phyloP scores from a whole-genome alignment of 805 yeast genomes.

The Lipomyces spencermartinsiae region DNA sequence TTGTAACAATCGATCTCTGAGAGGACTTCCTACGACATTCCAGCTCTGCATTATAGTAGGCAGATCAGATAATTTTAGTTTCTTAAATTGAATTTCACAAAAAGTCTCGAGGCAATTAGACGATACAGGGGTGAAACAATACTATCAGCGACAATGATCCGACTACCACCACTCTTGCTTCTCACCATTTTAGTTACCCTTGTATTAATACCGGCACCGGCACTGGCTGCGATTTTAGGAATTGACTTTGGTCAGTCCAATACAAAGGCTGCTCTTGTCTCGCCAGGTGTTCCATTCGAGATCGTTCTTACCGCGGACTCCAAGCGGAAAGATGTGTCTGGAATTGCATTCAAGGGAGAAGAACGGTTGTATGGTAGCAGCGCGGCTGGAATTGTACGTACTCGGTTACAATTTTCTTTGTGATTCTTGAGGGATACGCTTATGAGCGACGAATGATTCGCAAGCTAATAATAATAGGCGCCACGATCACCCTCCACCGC shows the following conservation, averaged over 20 bases:
- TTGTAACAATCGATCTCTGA: neutral
- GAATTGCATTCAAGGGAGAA: slow-evolving; percentile 64
- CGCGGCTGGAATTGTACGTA: slow-evolving; percentile 63
- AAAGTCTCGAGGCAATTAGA: too few species aligned
- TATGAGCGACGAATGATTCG: neutral
- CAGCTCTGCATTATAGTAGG: neutral
- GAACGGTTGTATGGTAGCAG: slow-evolving; percentile 36
- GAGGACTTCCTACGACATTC: neutral
- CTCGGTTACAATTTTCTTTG: slow-evolving; percentile 48
- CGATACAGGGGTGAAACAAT: neutral
- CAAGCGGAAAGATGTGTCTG: slow-evolving; percentile 86
- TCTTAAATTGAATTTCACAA: neutral
- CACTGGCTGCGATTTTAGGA: slow-evolving; percentile 69
- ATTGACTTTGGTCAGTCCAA: slow-evolving; percentile 88
- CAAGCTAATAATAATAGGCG: slow-evolving; percentile 49
- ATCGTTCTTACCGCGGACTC: slow-evolving; percentile 88
- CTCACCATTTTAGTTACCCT: neutral
- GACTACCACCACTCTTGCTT: neutral
- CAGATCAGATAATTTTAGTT: too few species aligned
- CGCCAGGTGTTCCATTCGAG: slow-evolving; percentile 89
- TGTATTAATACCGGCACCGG: slow-evolving; percentile 7
- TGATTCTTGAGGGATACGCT: neutral
- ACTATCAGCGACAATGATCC: neutral
- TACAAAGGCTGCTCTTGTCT: slow-evolving; percentile 85
- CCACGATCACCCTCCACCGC: slow-evolving; percentile 77